phyloP scores from a whole-genome alignment of 331 rosid genomes.

The Dryas integrifolia region DNA sequence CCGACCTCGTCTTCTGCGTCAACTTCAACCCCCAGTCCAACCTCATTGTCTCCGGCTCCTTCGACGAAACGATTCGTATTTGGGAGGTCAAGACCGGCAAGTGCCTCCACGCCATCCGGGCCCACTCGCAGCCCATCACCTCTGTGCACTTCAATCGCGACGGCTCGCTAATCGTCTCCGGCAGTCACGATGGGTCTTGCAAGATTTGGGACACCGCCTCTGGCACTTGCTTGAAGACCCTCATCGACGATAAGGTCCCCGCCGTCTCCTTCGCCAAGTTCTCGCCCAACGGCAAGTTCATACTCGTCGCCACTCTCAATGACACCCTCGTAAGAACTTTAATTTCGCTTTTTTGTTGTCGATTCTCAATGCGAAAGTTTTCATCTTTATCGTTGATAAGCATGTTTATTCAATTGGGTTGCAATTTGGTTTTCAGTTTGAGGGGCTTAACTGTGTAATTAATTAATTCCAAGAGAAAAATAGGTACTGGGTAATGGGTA shows the following conservation, averaged over 20 bases:
- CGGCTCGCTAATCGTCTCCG: conserved; percentile 79
- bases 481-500: background rate
- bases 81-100: conserved; percentile 96
- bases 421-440: background rate
- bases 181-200: conserved; percentile 86
- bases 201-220: conserved; percentile 77
- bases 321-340: conserved; percentile 68
- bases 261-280: conserved; percentile 79
- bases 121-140: conserved; percentile 79
- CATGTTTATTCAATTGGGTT: background rate
- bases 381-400: background rate
- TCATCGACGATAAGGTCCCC: conserved; percentile 71
- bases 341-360: background rate
- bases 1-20: conserved; percentile 70
- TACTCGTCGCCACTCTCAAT: conserved; percentile 90
- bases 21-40: conserved; percentile 79
- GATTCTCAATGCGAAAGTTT: background rate
- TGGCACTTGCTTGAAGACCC: conserved; percentile 53
- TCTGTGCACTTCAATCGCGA: conserved; percentile 88
- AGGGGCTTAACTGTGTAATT: background rate
- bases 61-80: conserved; percentile 71
- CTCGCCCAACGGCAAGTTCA: conserved; percentile 90
- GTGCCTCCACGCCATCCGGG: conserved; percentile 56
- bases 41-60: conserved; percentile 81
- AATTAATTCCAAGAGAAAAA: too few relatives aligned